phyloP scores from a whole-genome alignment of 495 filamentous ascomycete species.

The Darksidea phi region DNA sequence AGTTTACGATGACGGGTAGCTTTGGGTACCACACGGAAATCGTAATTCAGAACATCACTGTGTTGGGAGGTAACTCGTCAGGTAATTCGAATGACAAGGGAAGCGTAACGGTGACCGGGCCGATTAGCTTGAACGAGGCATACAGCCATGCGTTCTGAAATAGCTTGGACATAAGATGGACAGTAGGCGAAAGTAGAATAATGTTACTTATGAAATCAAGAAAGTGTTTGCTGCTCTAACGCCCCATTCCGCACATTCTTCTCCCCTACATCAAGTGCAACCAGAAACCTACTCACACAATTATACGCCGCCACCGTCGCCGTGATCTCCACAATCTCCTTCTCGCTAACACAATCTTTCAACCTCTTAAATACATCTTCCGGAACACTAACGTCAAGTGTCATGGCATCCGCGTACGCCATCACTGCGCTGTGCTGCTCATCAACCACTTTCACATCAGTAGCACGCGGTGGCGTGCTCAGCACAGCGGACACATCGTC shows the following conservation, averaged over 20 bases:
- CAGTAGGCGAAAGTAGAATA: not conserved
- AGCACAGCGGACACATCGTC: conserved; percentile 44
- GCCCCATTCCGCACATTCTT: conserved; percentile 42
- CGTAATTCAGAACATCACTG: not conserved
- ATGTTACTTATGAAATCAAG: no score
- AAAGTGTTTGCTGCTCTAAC: no score
- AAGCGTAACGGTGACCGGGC: no score
- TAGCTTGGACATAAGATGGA: no score
- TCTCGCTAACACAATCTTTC: conserved; percentile 53
- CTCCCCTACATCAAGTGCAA: conserved; percentile 76
- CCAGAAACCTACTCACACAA: conserved; percentile 80
- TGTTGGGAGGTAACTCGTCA: not conserved
- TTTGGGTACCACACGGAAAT: not conserved
- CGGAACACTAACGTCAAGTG: conserved; percentile 35
- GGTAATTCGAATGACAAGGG: no score
- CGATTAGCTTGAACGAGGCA: no score
- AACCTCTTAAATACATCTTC: conserved; percentile 45
- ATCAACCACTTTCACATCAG: conserved; percentile 34
- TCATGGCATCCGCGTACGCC: conserved; percentile 42
- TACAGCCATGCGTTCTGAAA: no score
- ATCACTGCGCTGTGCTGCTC: conserved; percentile 39
- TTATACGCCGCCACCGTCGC: conserved; percentile 82
- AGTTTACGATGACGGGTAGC: not conserved
- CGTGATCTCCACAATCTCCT: conserved; percentile 53
- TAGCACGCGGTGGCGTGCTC: conserved; percentile 9